Evolutionary conservation across 306 rosid genomes (phyloP), one percentile per base, ranked within the genome.

Genomic region (Cicer judaicum): DNA sequence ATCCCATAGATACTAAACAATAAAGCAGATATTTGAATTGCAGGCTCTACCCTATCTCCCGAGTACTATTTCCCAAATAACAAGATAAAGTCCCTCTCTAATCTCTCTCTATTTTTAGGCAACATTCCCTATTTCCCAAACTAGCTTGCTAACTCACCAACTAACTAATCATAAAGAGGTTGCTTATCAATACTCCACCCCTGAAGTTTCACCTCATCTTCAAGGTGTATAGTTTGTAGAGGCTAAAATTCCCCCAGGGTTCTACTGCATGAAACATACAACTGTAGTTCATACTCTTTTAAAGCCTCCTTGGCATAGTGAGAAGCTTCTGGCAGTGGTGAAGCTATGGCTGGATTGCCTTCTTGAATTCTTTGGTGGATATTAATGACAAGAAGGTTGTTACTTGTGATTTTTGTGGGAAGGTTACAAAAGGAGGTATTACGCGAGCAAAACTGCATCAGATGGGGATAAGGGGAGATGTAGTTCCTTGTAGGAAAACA

Each of bases 21-120:
- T 62, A n/a, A 8, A 62, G 13, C 14, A 47, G 13, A n/a, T 38
- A 15, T 4, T 36, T 62, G 48, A 39, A 62, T 7, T 38, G 4
- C 3, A 8, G 21, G 49, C 11, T 9, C 34, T 29, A 29, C 13
- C 46, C 21, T 11, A 60, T 0, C 38, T 55, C 62, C 62, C 62
- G 29, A 11, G 4, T 47, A 47, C 52, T 10, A 6, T 59, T 24
- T 59, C 41, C 2, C 16, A 6, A 59, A 59, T 59, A 40, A 34
- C 64, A 59, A 59, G 42, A 59, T 59, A 59, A 24, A 24, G 29
- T 29, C 64, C n/a, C 16, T 34, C 42, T 57, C 41, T 5, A 57
- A 16, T 6, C 16, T 21, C 8, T 8, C n/a, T 12, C 0, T 57
- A 57, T 57, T 21, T 57, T 1, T 10, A 57, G 56, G 56, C 10